These are phyloP conservation scores for Chaetothyriales sp. DNA, from an alignment of 2,329 filamentous ascomycete genomes.

Conservation along the genomic window DNA sequence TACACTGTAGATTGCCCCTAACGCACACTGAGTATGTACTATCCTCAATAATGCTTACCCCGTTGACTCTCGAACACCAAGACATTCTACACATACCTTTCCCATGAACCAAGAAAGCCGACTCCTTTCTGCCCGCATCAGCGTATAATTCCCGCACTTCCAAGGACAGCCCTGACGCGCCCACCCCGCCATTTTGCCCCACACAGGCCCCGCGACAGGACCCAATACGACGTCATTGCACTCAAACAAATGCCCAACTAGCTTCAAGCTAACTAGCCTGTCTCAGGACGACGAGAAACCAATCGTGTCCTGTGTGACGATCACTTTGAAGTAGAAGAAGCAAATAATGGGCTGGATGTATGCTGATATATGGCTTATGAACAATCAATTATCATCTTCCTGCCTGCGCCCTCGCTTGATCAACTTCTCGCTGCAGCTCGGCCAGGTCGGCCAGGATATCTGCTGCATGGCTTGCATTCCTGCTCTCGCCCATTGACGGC, in stretches of 20 bases:
- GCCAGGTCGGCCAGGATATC: conserved; percentile 60
- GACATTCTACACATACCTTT: too few relatives aligned
- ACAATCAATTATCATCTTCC: background rate
- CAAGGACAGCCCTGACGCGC: background rate
- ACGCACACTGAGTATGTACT: too few relatives aligned
- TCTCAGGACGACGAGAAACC: background rate
- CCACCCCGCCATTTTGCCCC: background rate
- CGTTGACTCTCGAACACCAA: too few relatives aligned
- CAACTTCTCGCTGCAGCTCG: conserved; percentile 59
- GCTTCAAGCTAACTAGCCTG: background rate
- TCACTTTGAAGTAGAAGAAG: background rate
- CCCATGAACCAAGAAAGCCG: too few relatives aligned
- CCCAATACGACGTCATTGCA: background rate
- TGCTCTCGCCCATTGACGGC: conserved; percentile 16
- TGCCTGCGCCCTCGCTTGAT: conserved; percentile 40
- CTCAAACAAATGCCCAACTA: background rate
- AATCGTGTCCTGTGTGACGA: background rate
- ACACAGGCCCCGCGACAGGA: background rate
- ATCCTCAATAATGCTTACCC: too few relatives aligned
- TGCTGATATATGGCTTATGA: too few relatives aligned
- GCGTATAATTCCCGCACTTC: too few relatives aligned
- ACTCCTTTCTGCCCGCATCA: too few relatives aligned
- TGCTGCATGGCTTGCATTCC: conserved; percentile 19
- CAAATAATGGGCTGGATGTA: background rate
- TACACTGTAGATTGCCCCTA: too few relatives aligned